Evolutionary conservation across 345 rosid species (phyloP), one percentile per base, ranked within the genome.

Genomic region (Gossypium thurberi): DNA sequence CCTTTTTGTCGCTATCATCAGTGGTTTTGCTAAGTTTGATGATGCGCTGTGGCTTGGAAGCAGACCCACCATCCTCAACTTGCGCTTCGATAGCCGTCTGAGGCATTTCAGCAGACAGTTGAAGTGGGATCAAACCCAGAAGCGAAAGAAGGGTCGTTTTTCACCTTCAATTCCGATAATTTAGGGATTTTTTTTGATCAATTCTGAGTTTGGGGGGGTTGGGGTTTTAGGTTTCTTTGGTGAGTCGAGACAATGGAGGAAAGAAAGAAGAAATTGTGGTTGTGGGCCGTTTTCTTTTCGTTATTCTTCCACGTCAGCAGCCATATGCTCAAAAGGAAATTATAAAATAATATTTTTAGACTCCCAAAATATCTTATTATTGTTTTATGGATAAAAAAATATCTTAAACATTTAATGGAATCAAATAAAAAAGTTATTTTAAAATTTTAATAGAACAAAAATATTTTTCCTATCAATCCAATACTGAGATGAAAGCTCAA

Each of bases 51-150:
- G 63, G 63, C 63, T 58, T 58, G 9, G 72, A 69, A 69, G 59
- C 72, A 50, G 72, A 69, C 25, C 72, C 72, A 28, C 72, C 72
- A 50, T 69, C 72, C 18, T 50, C 72, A 69, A 20, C 59, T 69
- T 50, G 40, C 7, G 56, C n/a, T 51, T 69, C 72, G 10, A 8
- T 28, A 4, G 25, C 59, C 10, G 59, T 28, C n/a, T 28, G 72
- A 69, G 72, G 59, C 72, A 69, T 50, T 50, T 25, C 33, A 58
- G 63, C 63, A 58, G 2, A 58, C 37, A 58, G 63, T 25, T 25
- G 63, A 23, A 10, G 37, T 44, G 71, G 43, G 71, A 15, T 67
- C 57, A 48, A 66, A 66, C 14, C 13, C 40, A 47, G 42, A 44
- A 23, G 56, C 56, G 20, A 23, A 23, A 14, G 33, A 43, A 58